Evolutionary conservation across 345 rosid genomes (phyloP), one percentile per base, ranked within the genome.

Genomic region (Acer campestre): DNA sequence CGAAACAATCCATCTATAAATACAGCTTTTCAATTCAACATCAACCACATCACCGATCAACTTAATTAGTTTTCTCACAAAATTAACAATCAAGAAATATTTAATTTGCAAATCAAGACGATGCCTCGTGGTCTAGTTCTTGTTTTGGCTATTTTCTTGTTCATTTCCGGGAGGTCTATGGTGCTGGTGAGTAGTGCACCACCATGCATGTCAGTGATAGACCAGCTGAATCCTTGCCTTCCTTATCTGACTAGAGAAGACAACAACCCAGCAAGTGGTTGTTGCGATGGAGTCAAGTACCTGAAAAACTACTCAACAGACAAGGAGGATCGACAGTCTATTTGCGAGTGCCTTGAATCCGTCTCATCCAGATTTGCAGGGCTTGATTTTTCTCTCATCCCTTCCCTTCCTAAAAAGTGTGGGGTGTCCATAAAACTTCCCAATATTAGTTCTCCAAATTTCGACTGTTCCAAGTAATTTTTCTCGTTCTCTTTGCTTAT

Each of bases 391-490:
- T 25, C 77, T 27, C 77, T 42, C 7, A 27, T 74, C 58, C 1
- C 42, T 17, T 40, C 18, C 2, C 68, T 74, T 23, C 68, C 61
- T 0, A 27, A 18, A 44, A 44, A 44, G 12, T 74, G 77, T 18
- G 6, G 77, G 4, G 68, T 74, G 13, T 16, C 58, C 25, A 2
- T 44, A 13, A 25, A 74, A 4, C 44, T 74, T 56, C 77, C 77
- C 3, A 22, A 35, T 3, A 17, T 46, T 16, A 6, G 3, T 61
- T 61, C 77, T 46, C 68, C 44, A 11, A 6, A 11, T 25, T 74
- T 61, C 77, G 77, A 62, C 17, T 74, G 46, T 10, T 25, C 77
- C 25, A 61, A 74, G 68, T 62, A 74, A 44, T 1, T 9, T 25
- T 1, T 9, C 10, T 22, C 42, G 44, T 53, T 35, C 38, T 35